Evolutionary conservation across 2,329 filamentous ascomycete genomes (phyloP).

Genomic region (Neopestalotiopsis sp.): DNA sequence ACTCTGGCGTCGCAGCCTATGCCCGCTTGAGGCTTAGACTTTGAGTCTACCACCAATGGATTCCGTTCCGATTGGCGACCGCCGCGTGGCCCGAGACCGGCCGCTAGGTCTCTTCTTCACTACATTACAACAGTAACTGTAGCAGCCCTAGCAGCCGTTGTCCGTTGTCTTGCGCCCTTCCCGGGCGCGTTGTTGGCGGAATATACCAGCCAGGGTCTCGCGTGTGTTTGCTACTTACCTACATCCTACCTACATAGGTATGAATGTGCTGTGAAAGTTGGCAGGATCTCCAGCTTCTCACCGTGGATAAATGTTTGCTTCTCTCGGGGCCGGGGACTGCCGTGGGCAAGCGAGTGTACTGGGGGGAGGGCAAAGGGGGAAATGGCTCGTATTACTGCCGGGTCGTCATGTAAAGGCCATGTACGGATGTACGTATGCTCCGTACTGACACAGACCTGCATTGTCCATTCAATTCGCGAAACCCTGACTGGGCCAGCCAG

Average conservation of each 20-base stretch:
- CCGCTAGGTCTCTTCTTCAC: neutral
- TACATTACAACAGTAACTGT: neutral
- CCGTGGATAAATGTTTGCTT: neutral
- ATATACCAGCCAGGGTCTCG: no score
- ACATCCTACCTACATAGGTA: no score
- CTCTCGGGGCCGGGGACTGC: neutral
- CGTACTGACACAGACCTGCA: neutral
- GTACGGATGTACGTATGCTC: no score
- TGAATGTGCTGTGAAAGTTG: no score
- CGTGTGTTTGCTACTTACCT: no score
- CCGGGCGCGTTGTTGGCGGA: neutral
- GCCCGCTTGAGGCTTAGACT: conserved; percentile 1
- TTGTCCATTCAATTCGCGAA: neutral
- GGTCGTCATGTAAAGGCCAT: neutral
- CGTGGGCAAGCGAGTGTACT: no score
- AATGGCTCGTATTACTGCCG: neutral
- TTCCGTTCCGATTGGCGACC: conserved; percentile 7
- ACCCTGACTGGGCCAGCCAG: neutral
- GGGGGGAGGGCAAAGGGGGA: no score
- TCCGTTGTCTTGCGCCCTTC: neutral
- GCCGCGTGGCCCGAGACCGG: conserved; percentile 2
- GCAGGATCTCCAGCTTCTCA: no score
- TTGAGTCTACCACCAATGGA: neutral
- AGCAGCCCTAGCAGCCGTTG: neutral
- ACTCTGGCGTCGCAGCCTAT: conserved; percentile 7